Conservation (phyloP, 345 rosid species). For the Capsella bursapastoris region DNA sequence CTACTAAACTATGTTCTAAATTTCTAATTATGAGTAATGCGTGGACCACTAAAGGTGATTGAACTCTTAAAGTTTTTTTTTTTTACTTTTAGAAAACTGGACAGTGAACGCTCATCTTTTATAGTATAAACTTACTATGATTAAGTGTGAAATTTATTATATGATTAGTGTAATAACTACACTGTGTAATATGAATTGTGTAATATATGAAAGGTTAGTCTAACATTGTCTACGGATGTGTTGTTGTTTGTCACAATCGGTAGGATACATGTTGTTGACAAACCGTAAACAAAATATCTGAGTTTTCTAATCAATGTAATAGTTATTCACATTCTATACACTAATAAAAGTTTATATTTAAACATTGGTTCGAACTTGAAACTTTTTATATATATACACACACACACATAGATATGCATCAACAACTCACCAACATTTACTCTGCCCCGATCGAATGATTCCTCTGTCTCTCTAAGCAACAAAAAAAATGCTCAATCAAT, state of each 20-base stretch:
- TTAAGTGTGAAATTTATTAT: no score
- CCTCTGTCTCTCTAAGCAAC: slow-evolving; percentile 19
- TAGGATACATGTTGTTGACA: neutral
- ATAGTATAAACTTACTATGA: no score
- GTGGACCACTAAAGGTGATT: neutral
- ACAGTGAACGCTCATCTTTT: neutral
- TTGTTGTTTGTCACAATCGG: neutral
- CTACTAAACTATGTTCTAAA: neutral
- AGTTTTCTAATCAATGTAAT: no score
- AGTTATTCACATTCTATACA: neutral
- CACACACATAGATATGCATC: neutral
- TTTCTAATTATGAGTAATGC: neutral
- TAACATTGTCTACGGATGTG: neutral
- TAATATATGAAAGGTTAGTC: neutral
- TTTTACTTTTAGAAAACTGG: neutral
- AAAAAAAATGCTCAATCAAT: slow-evolving; percentile 29
- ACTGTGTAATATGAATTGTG: no score
- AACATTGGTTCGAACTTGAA: neutral
- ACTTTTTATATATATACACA: no score
- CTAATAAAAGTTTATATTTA: neutral
- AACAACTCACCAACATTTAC: neutral
- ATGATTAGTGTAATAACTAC: no score
- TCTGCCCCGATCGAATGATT: neutral
- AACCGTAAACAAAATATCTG: no score
- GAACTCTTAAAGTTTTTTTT: neutral